phyloP scores from a whole-genome alignment of 2,329 filamentous ascomycete genomes.

The Phaeosphaeria sp. region DNA sequence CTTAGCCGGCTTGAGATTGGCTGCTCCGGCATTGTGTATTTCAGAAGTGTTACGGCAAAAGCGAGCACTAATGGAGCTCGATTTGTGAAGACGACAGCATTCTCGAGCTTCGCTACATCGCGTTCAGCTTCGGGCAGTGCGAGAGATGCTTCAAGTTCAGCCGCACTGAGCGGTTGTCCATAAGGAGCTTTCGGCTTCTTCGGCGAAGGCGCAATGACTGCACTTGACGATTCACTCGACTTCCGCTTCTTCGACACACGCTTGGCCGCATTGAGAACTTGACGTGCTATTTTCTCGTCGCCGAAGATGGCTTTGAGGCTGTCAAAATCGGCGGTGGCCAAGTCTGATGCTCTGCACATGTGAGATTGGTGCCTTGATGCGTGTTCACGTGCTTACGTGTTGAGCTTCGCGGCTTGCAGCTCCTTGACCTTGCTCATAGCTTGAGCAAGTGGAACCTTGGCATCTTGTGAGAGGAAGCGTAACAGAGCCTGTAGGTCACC shows the following conservation, averaged over 20 bases:
- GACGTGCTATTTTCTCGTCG: slow-evolving; percentile 63
- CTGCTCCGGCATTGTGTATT: slow-evolving; percentile 85
- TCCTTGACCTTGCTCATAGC: slow-evolving; percentile 63
- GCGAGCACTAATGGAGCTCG: slow-evolving; percentile 82
- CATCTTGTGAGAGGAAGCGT: slow-evolving; percentile 65
- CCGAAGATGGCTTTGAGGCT: slow-evolving; percentile 52
- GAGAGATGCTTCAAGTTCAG: slow-evolving; percentile 68
- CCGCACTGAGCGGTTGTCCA: slow-evolving; percentile 50
- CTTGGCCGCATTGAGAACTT: slow-evolving; percentile 64
- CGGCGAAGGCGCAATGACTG: slow-evolving; percentile 31
- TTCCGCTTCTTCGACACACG: slow-evolving; percentile 62
- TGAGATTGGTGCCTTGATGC: slow-evolving; percentile 16
- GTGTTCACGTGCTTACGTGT: slow-evolving; percentile 55
- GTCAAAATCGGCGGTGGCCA: slow-evolving; percentile 57
- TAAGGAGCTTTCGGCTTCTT: slow-evolving; percentile 46
- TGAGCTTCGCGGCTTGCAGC: slow-evolving; percentile 58
- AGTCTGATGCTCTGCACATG: slow-evolving; percentile 49
- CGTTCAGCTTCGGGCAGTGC: slow-evolving; percentile 61
- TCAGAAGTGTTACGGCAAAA: slow-evolving; percentile 75
- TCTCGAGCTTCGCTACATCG: slow-evolving; percentile 66
- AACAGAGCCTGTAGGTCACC: slow-evolving; percentile 56
- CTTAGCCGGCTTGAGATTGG: slow-evolving; percentile 83
- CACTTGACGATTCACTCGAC: slow-evolving; percentile 35
- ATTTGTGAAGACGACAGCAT: slow-evolving; percentile 72
- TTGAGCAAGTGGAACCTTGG: slow-evolving; percentile 61